Base-by-base conservation (phyloP, 2,329 filamentous ascomycete species). In the Ophiocordyceps australis region DNA sequence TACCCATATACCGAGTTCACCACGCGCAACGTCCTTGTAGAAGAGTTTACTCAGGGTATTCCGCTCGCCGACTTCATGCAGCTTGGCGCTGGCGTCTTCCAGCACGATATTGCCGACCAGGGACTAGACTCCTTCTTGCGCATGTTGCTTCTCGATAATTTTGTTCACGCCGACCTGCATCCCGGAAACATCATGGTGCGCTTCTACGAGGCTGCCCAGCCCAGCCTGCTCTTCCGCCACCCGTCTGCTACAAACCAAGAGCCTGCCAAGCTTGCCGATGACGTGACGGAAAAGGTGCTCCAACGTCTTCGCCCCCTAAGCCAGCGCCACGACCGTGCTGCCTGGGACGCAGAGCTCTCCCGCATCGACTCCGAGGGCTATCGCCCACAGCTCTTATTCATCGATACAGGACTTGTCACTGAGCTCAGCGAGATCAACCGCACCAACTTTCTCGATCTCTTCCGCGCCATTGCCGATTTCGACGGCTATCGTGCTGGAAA, bases 121-220 rank as follows among this genome's bases (percentile, higher is more conserved):
- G 89, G 89, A 0, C 66, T 98, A 0, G 85, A 98, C 46, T 85
- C 86, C 4, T 98, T 98, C 50, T 55, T 98, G 25, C 81, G 85
- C 41, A 98, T 98, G 89, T 58, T 98, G 11, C 63, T 98, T 9
- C 75, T 98, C 20, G 89, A 98, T 49, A 98, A 98, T 47, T 98
- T 98, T 47, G 75, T 94, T 15, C 89, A 98, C 44, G 86, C 89
- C 5, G 89, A 98, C 45, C 57, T 98, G 17, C 89, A 98, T 45
- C 89, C 89, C 0, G 89, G 89, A 15, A 98, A 98, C 47, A 95
- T 98, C 52, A 95, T 98, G 85, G 86, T 98, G 24, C 82, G 91
- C 34, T 98, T 98, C 56, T 94, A 95, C 52, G 74, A 86, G 41
- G 73, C 85, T 0, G 70, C 73, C 10, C 65, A 74, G 32, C 66